Conservation (phyloP, 352 stramenopile genomes). For the Globisporangium megalacanthum region DNA sequence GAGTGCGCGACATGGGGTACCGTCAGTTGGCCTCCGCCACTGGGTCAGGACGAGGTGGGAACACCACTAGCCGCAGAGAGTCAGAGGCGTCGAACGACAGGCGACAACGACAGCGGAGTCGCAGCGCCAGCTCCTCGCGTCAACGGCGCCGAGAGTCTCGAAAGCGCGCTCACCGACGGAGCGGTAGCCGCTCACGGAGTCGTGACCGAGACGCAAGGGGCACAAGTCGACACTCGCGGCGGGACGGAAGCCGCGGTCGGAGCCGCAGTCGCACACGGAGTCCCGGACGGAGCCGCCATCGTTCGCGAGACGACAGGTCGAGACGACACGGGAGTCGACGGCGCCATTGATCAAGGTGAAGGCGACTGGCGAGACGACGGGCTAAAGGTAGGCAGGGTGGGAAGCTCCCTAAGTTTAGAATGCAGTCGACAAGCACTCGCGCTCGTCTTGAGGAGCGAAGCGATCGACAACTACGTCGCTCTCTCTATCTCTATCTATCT, state of each 20-base stretch:
- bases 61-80: neutral
- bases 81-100: neutral
- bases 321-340: neutral
- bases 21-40: neutral
- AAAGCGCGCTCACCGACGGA: neutral
- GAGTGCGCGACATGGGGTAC: conserved; percentile 15
- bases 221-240: neutral
- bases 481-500: neutral
- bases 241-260: neutral
- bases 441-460: too few species aligned
- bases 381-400: too few species aligned
- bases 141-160: neutral
- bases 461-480: too few species aligned
- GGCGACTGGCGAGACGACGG: too few species aligned
- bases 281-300: neutral
- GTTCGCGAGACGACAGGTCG: neutral
- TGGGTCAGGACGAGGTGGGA: neutral
- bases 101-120: neutral
- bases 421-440: too few species aligned
- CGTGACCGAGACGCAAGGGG: neutral
- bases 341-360: too few species aligned
- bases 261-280: conserved; percentile 8
- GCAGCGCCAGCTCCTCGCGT: neutral
- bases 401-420: too few species aligned
- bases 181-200: neutral